phyloP scores from a whole-genome alignment of 1,284 basidiomycete species.

The Hymenochaete sp. region DNA sequence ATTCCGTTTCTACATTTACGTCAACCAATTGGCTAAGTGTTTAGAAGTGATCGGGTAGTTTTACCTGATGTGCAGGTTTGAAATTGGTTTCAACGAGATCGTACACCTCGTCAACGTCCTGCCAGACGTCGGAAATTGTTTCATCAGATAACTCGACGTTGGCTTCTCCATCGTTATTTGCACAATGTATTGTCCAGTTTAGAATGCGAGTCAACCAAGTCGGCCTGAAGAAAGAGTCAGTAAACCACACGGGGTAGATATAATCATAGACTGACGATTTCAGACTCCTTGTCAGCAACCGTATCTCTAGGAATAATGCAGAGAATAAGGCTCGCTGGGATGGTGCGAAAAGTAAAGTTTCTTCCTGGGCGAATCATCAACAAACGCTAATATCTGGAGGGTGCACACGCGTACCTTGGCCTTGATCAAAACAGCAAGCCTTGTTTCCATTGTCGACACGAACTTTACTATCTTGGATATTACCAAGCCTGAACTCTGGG shows the following conservation, averaged over 20 bases:
- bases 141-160: too few species aligned
- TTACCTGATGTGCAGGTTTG: conserved; percentile 37
- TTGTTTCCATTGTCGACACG: conserved; percentile 45
- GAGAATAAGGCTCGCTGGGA: conserved; percentile 51
- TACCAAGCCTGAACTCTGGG: neutral
- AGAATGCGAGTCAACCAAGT: conserved; percentile 48
- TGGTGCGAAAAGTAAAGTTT: conserved; percentile 36
- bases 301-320: conserved; percentile 51
- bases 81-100: conserved; percentile 38
- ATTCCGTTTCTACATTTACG: conserved; percentile 29
- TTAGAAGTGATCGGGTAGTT: neutral
- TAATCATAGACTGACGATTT: conserved; percentile 40
- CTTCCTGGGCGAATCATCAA: conserved; percentile 37
- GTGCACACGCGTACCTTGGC: conserved; percentile 41
- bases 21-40: neutral
- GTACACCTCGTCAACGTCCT: conserved; percentile 44
- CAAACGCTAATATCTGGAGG: conserved; percentile 1
- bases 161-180: conserved; percentile 38
- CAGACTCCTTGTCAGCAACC: conserved; percentile 49
- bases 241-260: neutral
- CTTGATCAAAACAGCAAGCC: conserved; percentile 50
- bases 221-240: conserved; percentile 32
- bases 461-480: conserved; percentile 41
- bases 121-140: too few species aligned
- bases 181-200: conserved; percentile 39